A percentile compares a stretch with the other conserved stretches of the same genome.
Evolutionary conservation across 139 green algal species (phyloP).

Genomic region (Volvox reticuliferus): DNA sequence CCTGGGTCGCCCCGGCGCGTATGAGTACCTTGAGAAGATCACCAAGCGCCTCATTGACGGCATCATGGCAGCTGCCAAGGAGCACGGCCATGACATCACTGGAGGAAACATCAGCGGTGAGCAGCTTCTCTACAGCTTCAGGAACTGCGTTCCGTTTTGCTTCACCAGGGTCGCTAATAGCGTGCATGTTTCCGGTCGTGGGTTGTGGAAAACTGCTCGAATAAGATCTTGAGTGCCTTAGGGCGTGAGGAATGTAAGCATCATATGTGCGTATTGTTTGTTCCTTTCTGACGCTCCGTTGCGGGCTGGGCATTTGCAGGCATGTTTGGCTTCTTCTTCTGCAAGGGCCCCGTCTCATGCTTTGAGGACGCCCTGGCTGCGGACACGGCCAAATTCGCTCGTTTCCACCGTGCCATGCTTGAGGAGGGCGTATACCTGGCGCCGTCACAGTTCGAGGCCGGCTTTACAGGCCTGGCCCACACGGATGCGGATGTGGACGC

Average conservation of each 20-base stretch:
- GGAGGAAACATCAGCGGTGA: slow-evolving; percentile 91
- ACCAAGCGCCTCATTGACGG: slow-evolving; percentile 93
- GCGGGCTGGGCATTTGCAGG: slow-evolving; percentile 46
- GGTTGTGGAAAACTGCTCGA: no score
- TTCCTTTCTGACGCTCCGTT: no score
- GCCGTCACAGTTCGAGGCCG: slow-evolving; percentile 93
- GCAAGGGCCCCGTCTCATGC: slow-evolving; percentile 91
- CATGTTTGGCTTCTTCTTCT: slow-evolving; percentile 99
- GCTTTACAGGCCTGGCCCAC: slow-evolving; percentile 96
- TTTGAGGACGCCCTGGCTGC: slow-evolving; percentile 87
- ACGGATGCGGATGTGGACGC: slow-evolving; percentile 95
- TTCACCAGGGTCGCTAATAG: no score
- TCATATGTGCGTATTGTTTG: no score
- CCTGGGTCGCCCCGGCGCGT: slow-evolving; percentile 85
- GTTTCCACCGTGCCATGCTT: slow-evolving; percentile 98
- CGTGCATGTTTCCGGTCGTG: no score
- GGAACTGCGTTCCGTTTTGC: no score
- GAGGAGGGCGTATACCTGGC: slow-evolving; percentile 98
- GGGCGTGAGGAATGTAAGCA: no score
- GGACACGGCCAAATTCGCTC: slow-evolving; percentile 96
- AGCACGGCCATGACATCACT: slow-evolving; percentile 90
- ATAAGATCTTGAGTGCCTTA: no score
- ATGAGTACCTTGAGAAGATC: slow-evolving; percentile 95
- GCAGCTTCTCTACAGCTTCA: no score
- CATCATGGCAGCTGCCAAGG: slow-evolving; percentile 87